Base-by-base conservation (phyloP, 1,139 yeast species). In the Schizosaccharomyces versatilis region DNA sequence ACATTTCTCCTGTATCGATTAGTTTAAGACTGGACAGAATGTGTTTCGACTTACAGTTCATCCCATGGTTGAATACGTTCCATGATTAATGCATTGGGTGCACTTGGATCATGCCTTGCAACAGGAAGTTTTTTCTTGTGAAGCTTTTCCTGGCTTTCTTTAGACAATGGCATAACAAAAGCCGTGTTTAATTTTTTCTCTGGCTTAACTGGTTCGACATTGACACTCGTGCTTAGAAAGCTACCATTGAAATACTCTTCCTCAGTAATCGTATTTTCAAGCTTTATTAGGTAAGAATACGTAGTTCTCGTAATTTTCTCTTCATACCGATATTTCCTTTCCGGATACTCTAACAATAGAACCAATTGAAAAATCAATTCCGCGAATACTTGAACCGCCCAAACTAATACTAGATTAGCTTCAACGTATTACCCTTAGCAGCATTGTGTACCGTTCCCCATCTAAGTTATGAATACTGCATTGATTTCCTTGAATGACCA, bases 71-170 rank as follows among this genome's bases (percentile, higher is more conserved):
- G 42, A 1, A 68, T 64, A 41, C 71, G 69, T 15, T 75, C 72
- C 72, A 79, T 67, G 0, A 77, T 70, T 1, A 78, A 60, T 0
- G 78, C 73, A 53, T 68, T 67, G 8, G 68, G 69, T 3, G 66
- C 63, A 0, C 58, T 51, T 0, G 75, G 66, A 61, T 75, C 74
- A 62, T 72, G 70, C 10, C 72, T 60, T 1, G 78, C 72, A 36
- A 47, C 58, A 58, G 55, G 65, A 65, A 38, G 55, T 60, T 7
- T 12, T 41, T 49, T 9, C 51, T 49, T 3, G 41, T 38, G 36
- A 1, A 10, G 24, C 19, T 17, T 8, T 1, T 39, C 38, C 6
- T 19, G 14, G 6, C 15, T 17, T 7, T 15, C 32, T 7, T 14
- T 38, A 10, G 38, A 10, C n/a, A 38, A 24, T 36, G 41, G 41